phyloP scores from a whole-genome alignment of 2,329 filamentous ascomycete species.

The Stachybotrys chlorohalonatus region DNA sequence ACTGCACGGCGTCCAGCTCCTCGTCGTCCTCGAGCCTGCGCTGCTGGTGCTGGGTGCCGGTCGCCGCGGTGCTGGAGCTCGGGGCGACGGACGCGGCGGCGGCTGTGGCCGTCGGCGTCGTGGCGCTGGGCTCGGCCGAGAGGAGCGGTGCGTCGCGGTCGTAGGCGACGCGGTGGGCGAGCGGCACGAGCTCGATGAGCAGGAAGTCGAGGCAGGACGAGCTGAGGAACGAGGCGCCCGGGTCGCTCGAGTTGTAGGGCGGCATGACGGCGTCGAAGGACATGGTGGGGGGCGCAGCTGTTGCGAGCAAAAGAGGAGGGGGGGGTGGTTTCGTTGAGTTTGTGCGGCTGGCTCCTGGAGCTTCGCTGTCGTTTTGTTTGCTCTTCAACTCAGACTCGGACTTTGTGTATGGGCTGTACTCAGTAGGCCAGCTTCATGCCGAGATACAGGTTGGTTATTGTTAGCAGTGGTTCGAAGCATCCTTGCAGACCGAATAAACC shows the following conservation, averaged over 20 bases:
- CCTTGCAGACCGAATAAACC: no score
- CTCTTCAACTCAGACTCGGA: no score
- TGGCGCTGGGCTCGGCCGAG: conserved; percentile 8
- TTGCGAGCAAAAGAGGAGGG: no score
- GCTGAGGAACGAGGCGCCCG: conserved; percentile 66
- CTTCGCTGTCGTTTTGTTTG: no score
- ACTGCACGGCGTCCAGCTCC: conserved; percentile 76
- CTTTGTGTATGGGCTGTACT: no score
- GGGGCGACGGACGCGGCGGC: conserved; percentile 7
- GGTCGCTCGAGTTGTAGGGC: conserved; percentile 64
- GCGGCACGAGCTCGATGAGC: conserved; percentile 91
- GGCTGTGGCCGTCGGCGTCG: conserved; percentile 10
- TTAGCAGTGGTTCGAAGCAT: no score
- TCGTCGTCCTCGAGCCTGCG: conserved; percentile 60
- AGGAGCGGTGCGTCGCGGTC: conserved; percentile 51
- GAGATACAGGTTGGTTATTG: no score
- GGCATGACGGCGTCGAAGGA: conserved; percentile 64
- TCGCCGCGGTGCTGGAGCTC: conserved; percentile 14
- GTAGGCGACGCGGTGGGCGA: conserved; percentile 78
- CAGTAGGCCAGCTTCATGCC: no score
- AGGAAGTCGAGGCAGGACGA: conserved; percentile 87
- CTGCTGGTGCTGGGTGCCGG: conserved; percentile 6
- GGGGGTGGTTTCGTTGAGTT: no score
- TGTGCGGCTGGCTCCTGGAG: no score
- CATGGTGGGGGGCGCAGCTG: conserved; percentile 34